Evolutionary conservation across 2,329 filamentous ascomycete species (phyloP).

Genomic region (Decorospora gaudefroyi): DNA sequence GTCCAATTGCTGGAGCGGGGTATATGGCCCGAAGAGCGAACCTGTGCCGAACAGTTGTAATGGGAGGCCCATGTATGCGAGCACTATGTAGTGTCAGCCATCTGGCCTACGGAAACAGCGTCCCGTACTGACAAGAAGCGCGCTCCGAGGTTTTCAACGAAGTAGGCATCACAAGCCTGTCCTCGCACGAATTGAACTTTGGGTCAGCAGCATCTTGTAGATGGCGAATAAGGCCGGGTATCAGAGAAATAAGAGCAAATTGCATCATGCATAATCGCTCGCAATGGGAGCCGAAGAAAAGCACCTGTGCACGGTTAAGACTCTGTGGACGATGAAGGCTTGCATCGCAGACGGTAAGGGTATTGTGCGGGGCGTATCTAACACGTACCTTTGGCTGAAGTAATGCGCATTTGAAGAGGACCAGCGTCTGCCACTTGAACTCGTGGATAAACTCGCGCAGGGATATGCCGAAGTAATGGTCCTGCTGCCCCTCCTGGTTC

Average conservation of each 20-base stretch:
- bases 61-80: conserved; percentile 92
- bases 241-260: conserved; percentile 92
- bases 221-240: conserved; percentile 87
- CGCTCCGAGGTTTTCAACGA: conserved; percentile 91
- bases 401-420: conserved; percentile 90
- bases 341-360: no score
- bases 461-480: conserved; percentile 85
- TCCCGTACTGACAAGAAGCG: conserved; percentile 63
- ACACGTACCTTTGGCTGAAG: conserved; percentile 83
- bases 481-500: conserved; percentile 72
- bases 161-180: conserved; percentile 73
- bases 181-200: conserved; percentile 82
- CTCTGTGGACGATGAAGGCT: not conserved
- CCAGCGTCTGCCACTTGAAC: conserved; percentile 91
- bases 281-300: conserved; percentile 97
- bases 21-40: conserved; percentile 94
- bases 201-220: conserved; percentile 96
- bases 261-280: conserved; percentile 98
- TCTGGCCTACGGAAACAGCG: not conserved
- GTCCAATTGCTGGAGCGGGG: conserved; percentile 92
- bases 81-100: conserved; percentile 56
- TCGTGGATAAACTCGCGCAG: conserved; percentile 89
- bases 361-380: no score
- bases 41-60: conserved; percentile 96
- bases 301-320: conserved; percentile 68